A percentile compares a stretch with the other conserved stretches of the same genome.
These are phyloP conservation scores for Zygotorulaspora mrakii DNA, from an alignment of 1,139 yeast species.

Conservation along the genomic window DNA sequence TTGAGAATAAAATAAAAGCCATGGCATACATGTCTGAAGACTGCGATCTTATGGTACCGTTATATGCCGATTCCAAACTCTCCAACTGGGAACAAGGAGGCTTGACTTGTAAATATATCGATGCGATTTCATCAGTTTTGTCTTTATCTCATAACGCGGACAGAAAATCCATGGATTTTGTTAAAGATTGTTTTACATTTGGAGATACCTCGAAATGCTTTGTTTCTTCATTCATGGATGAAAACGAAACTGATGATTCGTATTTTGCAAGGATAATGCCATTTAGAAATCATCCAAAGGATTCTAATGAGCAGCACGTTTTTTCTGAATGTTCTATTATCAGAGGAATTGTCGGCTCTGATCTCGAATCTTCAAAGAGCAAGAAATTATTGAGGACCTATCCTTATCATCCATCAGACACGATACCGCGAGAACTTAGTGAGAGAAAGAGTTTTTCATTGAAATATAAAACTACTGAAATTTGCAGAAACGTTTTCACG, in stretches of 20 bases:
- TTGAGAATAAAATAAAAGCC: conserved; percentile 29
- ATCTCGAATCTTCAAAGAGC: conserved; percentile 1
- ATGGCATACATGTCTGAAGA: conserved; percentile 27
- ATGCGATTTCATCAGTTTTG: conserved; percentile 25
- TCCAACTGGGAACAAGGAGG: conserved; percentile 34
- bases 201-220: conserved; percentile 26
- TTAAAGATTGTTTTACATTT: conserved; percentile 21
- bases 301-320: conserved; percentile 21
- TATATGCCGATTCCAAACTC: conserved; percentile 20
- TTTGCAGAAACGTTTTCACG: conserved; percentile 45
- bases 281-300: conserved; percentile 12
- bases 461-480: conserved; percentile 45
- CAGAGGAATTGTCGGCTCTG: conserved; percentile 25
- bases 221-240: conserved; percentile 23
- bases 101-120: conserved; percentile 23
- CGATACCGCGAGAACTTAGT: conserved; percentile 36
- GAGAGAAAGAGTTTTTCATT: conserved; percentile 18
- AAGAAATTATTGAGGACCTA: conserved; percentile 21
- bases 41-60: conserved; percentile 32
- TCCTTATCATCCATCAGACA: conserved; percentile 34
- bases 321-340: conserved; percentile 39
- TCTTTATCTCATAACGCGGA: conserved; percentile 17
- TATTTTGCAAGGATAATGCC: conserved; percentile 21
- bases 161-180: conserved; percentile 22
- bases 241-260: conserved; percentile 19